These are phyloP conservation scores for Phoenix dactylifera DNA, from an alignment of 176 grass and related monocot species.

Conservation along the genomic window DNA sequence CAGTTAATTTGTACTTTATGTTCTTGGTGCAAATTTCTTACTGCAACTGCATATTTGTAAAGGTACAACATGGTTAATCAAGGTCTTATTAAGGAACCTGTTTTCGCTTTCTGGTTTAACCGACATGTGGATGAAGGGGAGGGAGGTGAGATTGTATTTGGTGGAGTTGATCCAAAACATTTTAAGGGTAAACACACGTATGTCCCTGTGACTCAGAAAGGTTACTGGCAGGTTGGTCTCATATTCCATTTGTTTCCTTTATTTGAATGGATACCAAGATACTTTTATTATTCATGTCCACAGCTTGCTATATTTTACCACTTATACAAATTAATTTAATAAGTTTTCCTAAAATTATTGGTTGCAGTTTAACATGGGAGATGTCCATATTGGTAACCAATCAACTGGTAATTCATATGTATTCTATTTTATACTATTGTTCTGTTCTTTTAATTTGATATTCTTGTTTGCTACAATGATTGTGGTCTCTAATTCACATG, in stretches of 20 bases:
- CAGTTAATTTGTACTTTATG: no score
- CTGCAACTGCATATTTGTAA: no score
- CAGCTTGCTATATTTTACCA: no score
- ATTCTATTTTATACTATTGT: conserved; percentile 1
- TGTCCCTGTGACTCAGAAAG: conserved; percentile 17
- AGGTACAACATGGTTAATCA: conserved; percentile 21
- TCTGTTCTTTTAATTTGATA: conserved; percentile 4
- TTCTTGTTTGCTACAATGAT: neutral
- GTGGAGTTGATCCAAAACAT: conserved; percentile 15
- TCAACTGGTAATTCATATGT: neutral
- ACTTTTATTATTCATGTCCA: neutral
- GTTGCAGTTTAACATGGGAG: conserved; percentile 17
- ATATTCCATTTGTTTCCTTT: neutral
- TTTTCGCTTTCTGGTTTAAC: conserved; percentile 22
- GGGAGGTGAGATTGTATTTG: conserved; percentile 17
- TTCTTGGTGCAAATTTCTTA: no score
- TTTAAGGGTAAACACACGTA: conserved; percentile 11
- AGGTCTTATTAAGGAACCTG: conserved; percentile 9
- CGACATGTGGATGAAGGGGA: conserved; percentile 13
- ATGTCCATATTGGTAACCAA: conserved; percentile 1
- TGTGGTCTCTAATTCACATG: no score
- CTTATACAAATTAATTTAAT: no score
- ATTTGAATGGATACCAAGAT: neutral
- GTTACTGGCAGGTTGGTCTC: conserved; percentile 16
- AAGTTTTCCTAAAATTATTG: neutral